Evolutionary conservation across 2,329 filamentous ascomycete genomes (phyloP).

Genomic region (Dactylella cylindrospora): DNA sequence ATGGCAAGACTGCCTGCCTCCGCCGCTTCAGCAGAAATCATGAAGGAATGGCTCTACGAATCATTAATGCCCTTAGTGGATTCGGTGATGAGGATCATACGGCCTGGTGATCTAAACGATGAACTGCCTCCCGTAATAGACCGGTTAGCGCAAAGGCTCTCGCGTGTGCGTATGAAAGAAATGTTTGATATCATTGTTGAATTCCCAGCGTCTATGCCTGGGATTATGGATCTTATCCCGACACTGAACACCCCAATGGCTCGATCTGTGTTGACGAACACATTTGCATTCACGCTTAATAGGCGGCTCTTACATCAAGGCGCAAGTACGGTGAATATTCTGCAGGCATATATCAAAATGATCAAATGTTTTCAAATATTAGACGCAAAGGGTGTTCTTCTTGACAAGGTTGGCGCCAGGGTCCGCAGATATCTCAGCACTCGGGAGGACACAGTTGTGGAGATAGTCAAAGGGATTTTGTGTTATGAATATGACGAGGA

Average conservation of each 20-base stretch:
- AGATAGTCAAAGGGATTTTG: slow-evolving; percentile 66
- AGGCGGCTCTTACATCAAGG: slow-evolving; percentile 71
- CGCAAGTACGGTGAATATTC: slow-evolving; percentile 65
- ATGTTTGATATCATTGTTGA: slow-evolving; percentile 76
- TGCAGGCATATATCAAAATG: slow-evolving; percentile 68
- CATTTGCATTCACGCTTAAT: slow-evolving; percentile 67
- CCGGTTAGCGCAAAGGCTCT: slow-evolving; percentile 57
- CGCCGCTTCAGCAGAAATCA: slow-evolving; percentile 38
- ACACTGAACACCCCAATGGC: slow-evolving; percentile 53
- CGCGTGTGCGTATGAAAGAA: slow-evolving; percentile 68
- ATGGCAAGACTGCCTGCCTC: slow-evolving; percentile 40
- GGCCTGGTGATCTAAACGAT: slow-evolving; percentile 22
- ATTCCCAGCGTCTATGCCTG: slow-evolving; percentile 72
- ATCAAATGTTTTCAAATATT: slow-evolving; percentile 66
- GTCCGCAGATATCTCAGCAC: slow-evolving; percentile 65
- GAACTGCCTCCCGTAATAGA: slow-evolving; percentile 26
- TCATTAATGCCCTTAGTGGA: slow-evolving; percentile 30
- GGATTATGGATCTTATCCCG: slow-evolving; percentile 63
- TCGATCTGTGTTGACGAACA: slow-evolving; percentile 64
- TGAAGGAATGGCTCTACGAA: slow-evolving; percentile 38
- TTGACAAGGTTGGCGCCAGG: slow-evolving; percentile 67
- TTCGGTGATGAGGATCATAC: slow-evolving; percentile 39
- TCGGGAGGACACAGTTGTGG: slow-evolving; percentile 66
- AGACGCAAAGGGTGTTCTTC: slow-evolving; percentile 66
- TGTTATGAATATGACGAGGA: slow-evolving; percentile 50